A percentile compares a stretch with the other conserved stretches of the same genome.
These are phyloP conservation scores for Gloeostereum incarnatum DNA, from an alignment of 768 basidiomycete genomes.

Conservation along the genomic window DNA sequence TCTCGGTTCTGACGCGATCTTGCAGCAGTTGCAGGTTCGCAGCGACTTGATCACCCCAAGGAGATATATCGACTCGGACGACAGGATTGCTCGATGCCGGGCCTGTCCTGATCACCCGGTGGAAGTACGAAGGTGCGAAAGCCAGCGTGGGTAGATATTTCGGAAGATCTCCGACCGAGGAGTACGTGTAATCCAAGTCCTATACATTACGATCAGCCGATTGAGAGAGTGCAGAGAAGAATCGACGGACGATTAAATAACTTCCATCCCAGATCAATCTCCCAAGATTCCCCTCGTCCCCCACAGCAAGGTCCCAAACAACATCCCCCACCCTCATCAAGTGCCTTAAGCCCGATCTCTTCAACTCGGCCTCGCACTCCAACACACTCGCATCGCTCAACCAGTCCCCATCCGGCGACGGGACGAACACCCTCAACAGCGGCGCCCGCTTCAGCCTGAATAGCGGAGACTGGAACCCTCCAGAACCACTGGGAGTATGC, in stretches of 20 bases:
- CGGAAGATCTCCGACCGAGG: conserved; percentile 65
- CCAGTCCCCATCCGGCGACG: conserved; percentile 83
- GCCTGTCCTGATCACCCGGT: conserved; percentile 69
- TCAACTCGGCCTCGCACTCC: conserved; percentile 76
- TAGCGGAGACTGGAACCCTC: conserved; percentile 60
- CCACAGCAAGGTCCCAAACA: conserved; percentile 81
- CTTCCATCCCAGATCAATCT: conserved; percentile 83
- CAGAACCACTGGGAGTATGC: conserved; percentile 9
- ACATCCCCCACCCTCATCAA: conserved; percentile 71
- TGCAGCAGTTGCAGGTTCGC: conserved; percentile 67
- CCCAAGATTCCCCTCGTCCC: conserved; percentile 82
- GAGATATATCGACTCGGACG: conserved; percentile 62
- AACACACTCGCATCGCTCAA: conserved; percentile 72
- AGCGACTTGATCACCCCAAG: conserved; percentile 75
- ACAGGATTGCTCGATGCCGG: conserved; percentile 46
- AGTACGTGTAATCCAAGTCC: conserved; percentile 84
- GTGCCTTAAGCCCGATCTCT: conserved; percentile 51
- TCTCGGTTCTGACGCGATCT: conserved; percentile 70
- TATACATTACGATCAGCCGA: conserved; percentile 16
- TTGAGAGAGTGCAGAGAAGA: conserved; percentile 6
- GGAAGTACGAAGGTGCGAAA: conserved; percentile 85
- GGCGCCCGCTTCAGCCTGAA: conserved; percentile 67
- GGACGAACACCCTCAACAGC: conserved; percentile 73
- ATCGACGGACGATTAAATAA: conserved; percentile 65
- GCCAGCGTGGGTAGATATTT: conserved; percentile 73